Conservation (phyloP, 2,329 filamentous ascomycete species). For the Diplodia intermedia region DNA sequence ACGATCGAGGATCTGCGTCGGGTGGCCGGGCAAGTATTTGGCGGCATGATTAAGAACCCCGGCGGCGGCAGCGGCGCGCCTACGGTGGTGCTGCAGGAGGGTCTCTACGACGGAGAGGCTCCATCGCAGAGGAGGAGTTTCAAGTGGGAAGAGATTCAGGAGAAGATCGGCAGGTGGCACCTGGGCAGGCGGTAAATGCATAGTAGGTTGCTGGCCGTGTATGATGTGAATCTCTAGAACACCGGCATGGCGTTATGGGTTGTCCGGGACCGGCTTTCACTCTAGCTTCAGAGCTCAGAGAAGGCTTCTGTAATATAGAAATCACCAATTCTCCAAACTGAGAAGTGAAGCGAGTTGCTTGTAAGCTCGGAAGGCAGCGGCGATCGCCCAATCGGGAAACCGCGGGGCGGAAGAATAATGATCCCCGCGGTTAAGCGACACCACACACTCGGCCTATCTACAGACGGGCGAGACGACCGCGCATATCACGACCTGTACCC, state of each 20-base stretch:
- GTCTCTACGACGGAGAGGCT: slow-evolving; percentile 64
- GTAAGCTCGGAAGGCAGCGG: neutral
- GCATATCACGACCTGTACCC: slow-evolving; percentile 21
- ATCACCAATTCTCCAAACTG: slow-evolving; percentile 3
- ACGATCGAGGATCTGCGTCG: slow-evolving; percentile 81
- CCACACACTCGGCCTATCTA: slow-evolving; percentile 16
- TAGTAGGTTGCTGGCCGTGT: neutral
- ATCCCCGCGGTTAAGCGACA: slow-evolving; percentile 19
- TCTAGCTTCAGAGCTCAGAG: neutral
- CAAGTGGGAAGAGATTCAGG: slow-evolving; percentile 88
- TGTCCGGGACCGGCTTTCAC: neutral
- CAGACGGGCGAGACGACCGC: slow-evolving; percentile 3
- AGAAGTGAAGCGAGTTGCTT: too few species aligned
- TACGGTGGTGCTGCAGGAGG: slow-evolving; percentile 94
- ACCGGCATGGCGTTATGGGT: slow-evolving; percentile 4
- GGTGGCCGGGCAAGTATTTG: slow-evolving; percentile 79
- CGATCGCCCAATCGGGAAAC: slow-evolving; percentile 2
- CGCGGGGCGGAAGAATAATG: slow-evolving; percentile 22
- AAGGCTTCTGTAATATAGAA: slow-evolving; percentile 21
- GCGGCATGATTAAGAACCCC: slow-evolving; percentile 75
- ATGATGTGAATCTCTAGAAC: slow-evolving; percentile 15
- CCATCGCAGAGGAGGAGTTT: slow-evolving; percentile 72
- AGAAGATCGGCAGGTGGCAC: slow-evolving; percentile 82
- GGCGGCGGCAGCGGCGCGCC: slow-evolving; percentile 85
- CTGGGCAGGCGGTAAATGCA: slow-evolving; percentile 66